phyloP scores from a whole-genome alignment of 192 early-diverging fungal genomes.

The Coemansia asiatica region DNA sequence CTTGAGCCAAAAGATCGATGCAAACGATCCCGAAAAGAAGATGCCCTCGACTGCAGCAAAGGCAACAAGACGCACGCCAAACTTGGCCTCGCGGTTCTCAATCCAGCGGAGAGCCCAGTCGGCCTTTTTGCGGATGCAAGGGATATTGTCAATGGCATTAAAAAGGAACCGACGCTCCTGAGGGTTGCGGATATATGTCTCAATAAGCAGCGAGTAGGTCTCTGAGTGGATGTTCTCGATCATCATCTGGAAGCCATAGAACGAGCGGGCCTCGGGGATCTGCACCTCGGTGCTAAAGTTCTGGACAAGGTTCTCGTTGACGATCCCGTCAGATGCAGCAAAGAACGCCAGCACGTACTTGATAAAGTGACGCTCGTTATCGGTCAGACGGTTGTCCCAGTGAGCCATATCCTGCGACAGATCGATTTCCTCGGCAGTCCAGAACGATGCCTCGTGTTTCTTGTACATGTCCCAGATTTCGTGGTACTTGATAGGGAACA shows the following conservation, averaged over 20 bases:
- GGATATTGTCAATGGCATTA: conserved; percentile 92
- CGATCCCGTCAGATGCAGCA: conserved; percentile 92
- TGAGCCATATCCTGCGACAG: conserved; percentile 86
- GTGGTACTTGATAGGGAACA: conserved; percentile 93
- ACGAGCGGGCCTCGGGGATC: conserved; percentile 91
- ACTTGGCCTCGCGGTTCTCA: conserved; percentile 70
- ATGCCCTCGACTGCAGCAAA: conserved; percentile 99
- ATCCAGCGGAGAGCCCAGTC: conserved; percentile 98
- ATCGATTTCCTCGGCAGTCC: conserved; percentile 96
- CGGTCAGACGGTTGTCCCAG: conserved; percentile 81
- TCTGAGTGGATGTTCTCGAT: conserved; percentile 97
- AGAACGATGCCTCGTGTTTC: conserved; percentile 96
- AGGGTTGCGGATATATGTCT: conserved; percentile 92
- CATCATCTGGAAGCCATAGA: conserved; percentile 98
- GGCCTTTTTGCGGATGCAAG: conserved; percentile 94
- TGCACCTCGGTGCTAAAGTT: conserved; percentile 90
- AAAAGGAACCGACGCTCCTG: conserved; percentile 81
- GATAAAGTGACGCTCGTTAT: conserved; percentile 89
- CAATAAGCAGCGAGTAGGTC: conserved; percentile 93
- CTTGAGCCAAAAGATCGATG: conserved; percentile 99
- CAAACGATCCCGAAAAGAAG: conserved; percentile 97
- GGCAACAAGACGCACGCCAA: conserved; percentile 89
- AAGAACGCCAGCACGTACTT: conserved; percentile 94
- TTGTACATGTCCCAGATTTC: conserved; percentile 99
- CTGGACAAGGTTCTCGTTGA: conserved; percentile 92